phyloP scores from a whole-genome alignment of 75 land plant genomes.

The Larix kaempferi region DNA sequence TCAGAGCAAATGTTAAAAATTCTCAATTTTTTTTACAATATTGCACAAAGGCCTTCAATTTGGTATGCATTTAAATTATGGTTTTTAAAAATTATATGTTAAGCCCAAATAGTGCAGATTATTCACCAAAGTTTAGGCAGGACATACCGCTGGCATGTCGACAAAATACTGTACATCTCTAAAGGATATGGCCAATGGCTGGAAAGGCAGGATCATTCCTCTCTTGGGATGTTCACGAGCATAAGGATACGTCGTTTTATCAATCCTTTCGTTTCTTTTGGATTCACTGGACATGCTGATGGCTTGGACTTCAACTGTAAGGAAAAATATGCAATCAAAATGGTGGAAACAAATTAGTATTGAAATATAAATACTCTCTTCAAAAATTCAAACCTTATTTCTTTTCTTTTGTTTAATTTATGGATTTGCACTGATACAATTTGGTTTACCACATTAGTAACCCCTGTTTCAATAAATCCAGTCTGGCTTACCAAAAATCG shows the following conservation, averaged over 20 bases:
- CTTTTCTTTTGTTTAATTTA: not conserved
- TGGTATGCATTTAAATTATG: not conserved
- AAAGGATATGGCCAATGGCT: constrained; percentile 56
- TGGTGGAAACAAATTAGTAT: not conserved
- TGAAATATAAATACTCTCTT: not conserved
- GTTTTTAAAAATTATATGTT: not conserved
- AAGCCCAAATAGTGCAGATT: not conserved
- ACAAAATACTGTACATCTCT: constrained; percentile 62
- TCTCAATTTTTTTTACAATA: no score
- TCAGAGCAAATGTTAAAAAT: no score
- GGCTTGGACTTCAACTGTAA: constrained; percentile 6
- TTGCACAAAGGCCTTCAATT: no score
- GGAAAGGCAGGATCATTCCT: constrained; percentile 62
- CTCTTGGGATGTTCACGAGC: not conserved
- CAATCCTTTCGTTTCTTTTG: not conserved
- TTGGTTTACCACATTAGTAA: not conserved
- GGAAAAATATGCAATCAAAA: not conserved
- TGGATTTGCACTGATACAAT: not conserved
- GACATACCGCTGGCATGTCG: constrained; percentile 55
- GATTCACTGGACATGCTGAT: not conserved
- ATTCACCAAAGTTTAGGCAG: not conserved
- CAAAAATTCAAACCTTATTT: not conserved
- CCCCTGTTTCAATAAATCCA: not conserved
- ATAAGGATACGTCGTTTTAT: not conserved
- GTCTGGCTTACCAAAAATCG: not conserved